phyloP scores from a whole-genome alignment of 169 alveolate species.

The Babesia microti region DNA sequence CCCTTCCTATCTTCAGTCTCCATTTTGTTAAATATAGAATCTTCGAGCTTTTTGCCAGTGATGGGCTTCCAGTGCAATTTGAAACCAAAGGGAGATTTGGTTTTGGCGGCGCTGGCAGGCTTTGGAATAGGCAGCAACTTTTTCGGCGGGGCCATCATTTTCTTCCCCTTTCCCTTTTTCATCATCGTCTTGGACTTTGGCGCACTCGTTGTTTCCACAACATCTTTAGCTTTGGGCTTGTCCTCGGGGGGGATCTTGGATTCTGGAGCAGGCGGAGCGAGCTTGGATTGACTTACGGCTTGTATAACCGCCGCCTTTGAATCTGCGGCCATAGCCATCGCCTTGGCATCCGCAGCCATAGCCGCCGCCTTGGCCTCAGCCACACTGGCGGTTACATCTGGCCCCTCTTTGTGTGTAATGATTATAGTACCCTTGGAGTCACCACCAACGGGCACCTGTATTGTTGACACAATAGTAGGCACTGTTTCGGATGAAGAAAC shows the following conservation, averaged over 20 bases:
- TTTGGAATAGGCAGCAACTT: conserved; percentile 1
- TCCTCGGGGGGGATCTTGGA: neutral
- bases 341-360: neutral
- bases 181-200: conserved; percentile 1
- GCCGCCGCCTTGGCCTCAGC: conserved; percentile 2
- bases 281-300: neutral
- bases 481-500: conserved; percentile 1
- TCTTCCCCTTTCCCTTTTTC: conserved; percentile 10
- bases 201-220: neutral
- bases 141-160: conserved; percentile 18
- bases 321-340: neutral
- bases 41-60: conserved; percentile 10
- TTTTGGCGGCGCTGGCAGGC: conserved; percentile 1
- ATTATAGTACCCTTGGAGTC: neutral
- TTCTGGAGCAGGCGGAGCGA: conserved; percentile 3
- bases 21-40: conserved; percentile 24
- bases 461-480: neutral
- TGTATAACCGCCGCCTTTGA: neutral
- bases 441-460: neutral
- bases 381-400: neutral
- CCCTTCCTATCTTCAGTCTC: conserved; percentile 25
- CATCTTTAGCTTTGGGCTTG: neutral
- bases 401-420: neutral
- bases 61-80: conserved; percentile 43
- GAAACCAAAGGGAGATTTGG: conserved; percentile 34